A percentile compares a stretch with the other conserved stretches of the same genome.
phyloP scores from a whole-genome alignment of 306 rosid genomes.

The Glycine soja region DNA sequence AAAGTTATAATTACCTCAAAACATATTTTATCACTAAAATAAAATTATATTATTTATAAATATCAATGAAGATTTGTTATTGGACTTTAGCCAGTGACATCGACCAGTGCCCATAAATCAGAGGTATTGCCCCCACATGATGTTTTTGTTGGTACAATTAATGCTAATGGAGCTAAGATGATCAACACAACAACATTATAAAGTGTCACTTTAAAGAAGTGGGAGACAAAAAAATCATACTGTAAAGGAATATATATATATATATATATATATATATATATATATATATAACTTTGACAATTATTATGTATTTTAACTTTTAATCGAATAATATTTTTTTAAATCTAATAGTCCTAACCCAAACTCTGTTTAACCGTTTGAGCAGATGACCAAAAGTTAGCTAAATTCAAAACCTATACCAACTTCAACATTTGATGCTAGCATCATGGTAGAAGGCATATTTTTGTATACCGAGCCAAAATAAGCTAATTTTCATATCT shows the following conservation, averaged over 20 bases:
- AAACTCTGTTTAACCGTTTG: neutral
- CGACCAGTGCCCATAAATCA: neutral
- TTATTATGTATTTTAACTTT: no score
- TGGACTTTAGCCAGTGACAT: conserved; percentile 2
- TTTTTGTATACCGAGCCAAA: no score
- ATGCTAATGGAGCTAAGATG: conserved; percentile 30
- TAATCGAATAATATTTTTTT: no score
- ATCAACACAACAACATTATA: neutral
- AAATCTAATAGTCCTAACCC: conserved; percentile 1
- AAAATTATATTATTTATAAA: no score
- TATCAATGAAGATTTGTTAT: no score
- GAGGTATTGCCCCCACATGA: conserved; percentile 19
- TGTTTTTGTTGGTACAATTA: conserved; percentile 32
- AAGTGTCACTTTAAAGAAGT: conserved; percentile 37
- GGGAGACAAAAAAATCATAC: conserved; percentile 51
- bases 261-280: neutral
- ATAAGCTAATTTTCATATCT: neutral
- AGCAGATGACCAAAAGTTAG: neutral
- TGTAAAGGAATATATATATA: conserved; percentile 17
- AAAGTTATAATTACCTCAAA: no score
- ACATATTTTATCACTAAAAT: no score
- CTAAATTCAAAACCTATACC: neutral
- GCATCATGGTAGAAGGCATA: neutral
- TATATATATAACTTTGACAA: no score
- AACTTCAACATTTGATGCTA: neutral